Evolutionary conservation across 1,284 basidiomycete genomes (phyloP), one percentile per base, ranked within the genome.

Genomic region (Ustilago esculenta): DNA sequence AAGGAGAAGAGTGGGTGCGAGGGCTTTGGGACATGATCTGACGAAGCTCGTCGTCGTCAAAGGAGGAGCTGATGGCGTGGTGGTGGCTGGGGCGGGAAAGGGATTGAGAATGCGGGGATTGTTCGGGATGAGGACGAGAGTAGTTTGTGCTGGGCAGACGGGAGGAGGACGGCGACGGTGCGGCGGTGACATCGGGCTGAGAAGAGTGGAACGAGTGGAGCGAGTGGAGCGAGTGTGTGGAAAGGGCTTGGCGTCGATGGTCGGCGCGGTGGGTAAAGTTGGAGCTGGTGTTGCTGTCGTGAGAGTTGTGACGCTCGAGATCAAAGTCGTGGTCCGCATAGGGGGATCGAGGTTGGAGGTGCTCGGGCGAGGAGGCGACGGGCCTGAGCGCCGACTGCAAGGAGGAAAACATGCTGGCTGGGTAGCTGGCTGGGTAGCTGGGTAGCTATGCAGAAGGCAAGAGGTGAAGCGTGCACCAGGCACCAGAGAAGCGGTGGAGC

Each of bases 1-100:
- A 25, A 20, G 42, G 21, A 4, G 36, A 32, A 15, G 25, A 12
- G 5, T 49, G 39, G 17, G 27, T 25, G 20, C 40, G 44, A 3
- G 56, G 56, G 37, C 20, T 34, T n/a, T 50, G 40, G 6, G 67
- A 70, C 52, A 70, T 57, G 56, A 70, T 54, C 54, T 70, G 57
- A 27, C 56, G 56, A 7, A 70, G 30, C 32, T 70, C 67, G 18
- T 65, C 51, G 24, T 70, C 61, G 45, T 59, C 61, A 17, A 70
- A 54, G 2, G 60, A 52, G 33, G 60, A 44, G 53, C 58, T 70
- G 42, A 65, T 54, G n/a, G 55, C 60, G 33, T 65, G n/a, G n/a
- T n/a, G n/a, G n/a, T n/a, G 67, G 8, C 36, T 50, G 17, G 46
- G 36, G n/a, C 39, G 47, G 2, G 44, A 47, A 25, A 40, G 49